Conservation (phyloP, 352 stramenopile species). For the Stramenopiles sp. region DNA sequence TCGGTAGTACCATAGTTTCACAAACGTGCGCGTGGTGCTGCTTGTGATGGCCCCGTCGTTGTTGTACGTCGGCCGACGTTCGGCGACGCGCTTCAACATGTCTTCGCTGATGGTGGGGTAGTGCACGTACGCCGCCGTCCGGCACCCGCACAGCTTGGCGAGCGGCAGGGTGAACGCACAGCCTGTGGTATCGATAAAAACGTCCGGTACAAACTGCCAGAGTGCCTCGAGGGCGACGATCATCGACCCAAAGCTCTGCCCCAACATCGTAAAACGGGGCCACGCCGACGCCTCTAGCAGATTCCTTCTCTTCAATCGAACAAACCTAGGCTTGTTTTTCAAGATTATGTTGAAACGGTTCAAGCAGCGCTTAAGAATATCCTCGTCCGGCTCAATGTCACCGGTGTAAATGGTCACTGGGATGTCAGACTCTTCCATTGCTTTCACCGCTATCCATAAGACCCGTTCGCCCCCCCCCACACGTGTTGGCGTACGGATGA, state of each 20-base stretch:
- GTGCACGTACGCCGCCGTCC: constrained; percentile 81
- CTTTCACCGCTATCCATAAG: constrained; percentile 81
- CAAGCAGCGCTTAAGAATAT: constrained; percentile 48
- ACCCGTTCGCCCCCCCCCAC: constrained; percentile 90
- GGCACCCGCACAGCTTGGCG: constrained; percentile 53
- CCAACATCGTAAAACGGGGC: constrained; percentile 76
- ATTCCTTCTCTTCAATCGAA: neutral
- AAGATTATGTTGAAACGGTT: constrained; percentile 39
- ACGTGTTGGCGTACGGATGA: constrained; percentile 77
- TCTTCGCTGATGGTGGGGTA: constrained; percentile 96
- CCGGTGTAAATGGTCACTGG: constrained; percentile 42
- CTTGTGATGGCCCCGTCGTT: constrained; percentile 57
- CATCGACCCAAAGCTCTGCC: constrained; percentile 81
- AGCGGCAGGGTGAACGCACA: constrained; percentile 89
- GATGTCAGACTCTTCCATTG: constrained; percentile 33
- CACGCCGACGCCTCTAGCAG: constrained; percentile 28
- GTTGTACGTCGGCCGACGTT: constrained; percentile 74
- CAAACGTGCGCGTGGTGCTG: constrained; percentile 45
- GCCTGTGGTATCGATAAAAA: constrained; percentile 93
- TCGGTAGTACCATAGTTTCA: constrained; percentile 88
- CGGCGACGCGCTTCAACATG: constrained; percentile 82
- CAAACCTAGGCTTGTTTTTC: neutral
- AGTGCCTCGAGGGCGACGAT: constrained; percentile 65
- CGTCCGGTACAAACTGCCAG: constrained; percentile 40
- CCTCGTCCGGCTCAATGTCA: constrained; percentile 35